These are phyloP conservation scores for Erucastrum elatum DNA, from an alignment of 345 rosid genomes.

Conservation along the genomic window DNA sequence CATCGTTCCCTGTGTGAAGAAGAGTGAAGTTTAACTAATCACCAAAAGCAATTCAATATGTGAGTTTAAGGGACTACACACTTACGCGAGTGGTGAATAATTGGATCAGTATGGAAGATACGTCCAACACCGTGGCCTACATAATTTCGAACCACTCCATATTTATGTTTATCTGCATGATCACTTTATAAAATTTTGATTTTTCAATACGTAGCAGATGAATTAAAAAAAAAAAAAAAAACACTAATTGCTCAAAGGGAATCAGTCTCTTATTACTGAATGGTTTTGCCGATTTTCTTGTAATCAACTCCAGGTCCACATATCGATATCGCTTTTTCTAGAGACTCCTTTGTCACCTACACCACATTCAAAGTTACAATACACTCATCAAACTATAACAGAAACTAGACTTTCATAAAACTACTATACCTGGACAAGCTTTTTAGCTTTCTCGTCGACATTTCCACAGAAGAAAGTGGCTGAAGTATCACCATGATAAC, in stretches of 20 bases:
- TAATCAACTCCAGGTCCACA: conserved; percentile 84
- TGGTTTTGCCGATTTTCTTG: conserved; percentile 80
- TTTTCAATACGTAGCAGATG: not conserved
- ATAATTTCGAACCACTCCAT: conserved; percentile 61
- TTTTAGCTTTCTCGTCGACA: conserved; percentile 72
- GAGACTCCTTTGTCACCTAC: conserved; percentile 85
- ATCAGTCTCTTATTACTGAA: conserved; percentile 68
- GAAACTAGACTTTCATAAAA: not conserved
- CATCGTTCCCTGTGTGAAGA: conserved; percentile 64
- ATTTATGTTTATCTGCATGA: conserved; percentile 49
- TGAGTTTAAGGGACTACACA: not conserved
- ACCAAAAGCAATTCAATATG: not conserved
- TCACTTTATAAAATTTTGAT: conserved; percentile 47
- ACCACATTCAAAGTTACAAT: conserved; percentile 23
- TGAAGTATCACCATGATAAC: conserved; percentile 95
- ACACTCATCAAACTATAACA: not conserved
- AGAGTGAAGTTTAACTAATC: not conserved
- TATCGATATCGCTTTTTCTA: conserved; percentile 72
- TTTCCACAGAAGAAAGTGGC: conserved; percentile 93
- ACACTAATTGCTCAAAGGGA: not conserved
- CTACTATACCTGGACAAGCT: conserved; percentile 65
- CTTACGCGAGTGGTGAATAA: conserved; percentile 75
- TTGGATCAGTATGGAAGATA: conserved; percentile 92
- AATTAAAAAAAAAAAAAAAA: not conserved
- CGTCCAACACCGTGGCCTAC: conserved; percentile 94